Conservation (phyloP, 768 basidiomycete species). For the Gymnopilus dilepis region DNA sequence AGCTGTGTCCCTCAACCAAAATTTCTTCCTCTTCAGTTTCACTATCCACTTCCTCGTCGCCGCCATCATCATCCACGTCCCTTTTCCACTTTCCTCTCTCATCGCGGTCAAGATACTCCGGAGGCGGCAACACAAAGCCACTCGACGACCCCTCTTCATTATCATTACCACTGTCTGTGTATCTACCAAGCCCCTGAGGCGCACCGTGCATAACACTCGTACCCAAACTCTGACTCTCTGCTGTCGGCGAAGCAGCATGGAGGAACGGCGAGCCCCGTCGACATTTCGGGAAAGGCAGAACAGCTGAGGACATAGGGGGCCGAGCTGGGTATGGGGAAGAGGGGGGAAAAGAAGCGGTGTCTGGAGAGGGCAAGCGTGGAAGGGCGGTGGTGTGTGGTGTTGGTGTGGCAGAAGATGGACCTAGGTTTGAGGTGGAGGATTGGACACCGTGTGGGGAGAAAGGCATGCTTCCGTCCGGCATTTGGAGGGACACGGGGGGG, state of each 20-base stretch:
- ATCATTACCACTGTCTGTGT: conserved; percentile 19
- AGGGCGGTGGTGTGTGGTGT: no score
- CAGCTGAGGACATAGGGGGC: conserved; percentile 38
- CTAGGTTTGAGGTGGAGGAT: no score
- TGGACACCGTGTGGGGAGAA: conserved; percentile 22
- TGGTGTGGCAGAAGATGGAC: no score
- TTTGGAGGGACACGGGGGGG: conserved; percentile 34
- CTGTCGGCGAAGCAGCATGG: conserved; percentile 19
- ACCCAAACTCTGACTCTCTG: conserved; percentile 37
- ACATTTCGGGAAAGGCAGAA: conserved; percentile 16
- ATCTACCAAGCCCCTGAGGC: conserved; percentile 45
- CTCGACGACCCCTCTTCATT: no score
- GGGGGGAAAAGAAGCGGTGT: no score
- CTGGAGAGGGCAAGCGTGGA: no score
- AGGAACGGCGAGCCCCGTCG: conserved; percentile 28
- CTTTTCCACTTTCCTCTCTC: not conserved
- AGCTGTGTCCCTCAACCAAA: not conserved
- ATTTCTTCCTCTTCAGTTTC: not conserved
- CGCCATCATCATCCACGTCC: conserved; percentile 11
- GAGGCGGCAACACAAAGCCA: no score
- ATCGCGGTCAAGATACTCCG: conserved; percentile 29
- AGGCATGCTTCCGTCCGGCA: conserved; percentile 36
- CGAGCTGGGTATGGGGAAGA: conserved; percentile 15
- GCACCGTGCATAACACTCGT: conserved; percentile 47
- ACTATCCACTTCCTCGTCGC: conserved; percentile 11